Conservation (phyloP, 805 yeast genomes). For the Lipomyces spencermartinsiae region DNA sequence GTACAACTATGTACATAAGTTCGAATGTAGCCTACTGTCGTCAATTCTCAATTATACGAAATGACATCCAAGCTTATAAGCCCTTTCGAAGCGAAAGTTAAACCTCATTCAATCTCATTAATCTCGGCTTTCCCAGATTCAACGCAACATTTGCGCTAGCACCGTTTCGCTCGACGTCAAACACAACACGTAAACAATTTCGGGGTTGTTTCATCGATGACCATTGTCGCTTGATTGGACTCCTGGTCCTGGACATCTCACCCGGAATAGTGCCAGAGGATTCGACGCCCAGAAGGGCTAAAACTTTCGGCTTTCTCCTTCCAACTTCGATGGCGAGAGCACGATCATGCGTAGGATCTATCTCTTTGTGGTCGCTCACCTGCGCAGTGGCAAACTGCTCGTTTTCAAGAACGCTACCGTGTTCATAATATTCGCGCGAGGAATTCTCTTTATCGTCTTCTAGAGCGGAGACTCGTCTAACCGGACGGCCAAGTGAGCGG, state of each 20-base stretch:
- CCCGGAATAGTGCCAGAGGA: not conserved
- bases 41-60: no score
- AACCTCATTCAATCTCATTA: not conserved
- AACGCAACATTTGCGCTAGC: constrained; percentile 8
- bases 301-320: constrained; percentile 14
- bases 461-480: not conserved
- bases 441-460: not conserved
- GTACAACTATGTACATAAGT: no score
- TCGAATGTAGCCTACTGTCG: no score
- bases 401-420: not conserved
- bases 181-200: not conserved
- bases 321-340: constrained; percentile 11
- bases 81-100: not conserved
- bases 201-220: not conserved
- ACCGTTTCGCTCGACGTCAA: not conserved
- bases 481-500: not conserved
- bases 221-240: not conserved
- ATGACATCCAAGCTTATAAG: not conserved
- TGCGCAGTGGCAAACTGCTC: not conserved
- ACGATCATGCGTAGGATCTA: constrained; percentile 3
- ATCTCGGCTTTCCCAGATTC: constrained; percentile 14
- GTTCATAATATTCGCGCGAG: not conserved
- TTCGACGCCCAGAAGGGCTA: constrained; percentile 15
- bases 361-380: not conserved
- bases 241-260: not conserved